These are phyloP conservation scores for Suillus hirtellus DNA, from an alignment of 768 basidiomycete genomes.

Conservation along the genomic window DNA sequence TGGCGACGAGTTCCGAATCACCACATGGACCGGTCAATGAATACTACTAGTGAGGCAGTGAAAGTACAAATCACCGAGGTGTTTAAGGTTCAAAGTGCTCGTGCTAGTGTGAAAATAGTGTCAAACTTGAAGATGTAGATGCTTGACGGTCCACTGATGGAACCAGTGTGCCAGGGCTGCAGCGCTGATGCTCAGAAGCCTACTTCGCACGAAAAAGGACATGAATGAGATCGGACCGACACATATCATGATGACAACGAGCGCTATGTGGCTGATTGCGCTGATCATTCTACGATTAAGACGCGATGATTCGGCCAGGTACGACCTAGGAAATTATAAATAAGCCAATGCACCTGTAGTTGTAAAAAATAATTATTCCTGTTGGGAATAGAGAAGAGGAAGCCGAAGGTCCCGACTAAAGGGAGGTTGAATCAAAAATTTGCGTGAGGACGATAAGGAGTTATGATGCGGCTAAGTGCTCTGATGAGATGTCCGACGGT, in stretches of 20 bases:
- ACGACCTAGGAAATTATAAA: not conserved
- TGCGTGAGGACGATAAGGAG: constrained; percentile 11
- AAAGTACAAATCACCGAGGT: not conserved
- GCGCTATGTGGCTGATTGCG: constrained; percentile 5
- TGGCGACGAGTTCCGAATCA: not conserved
- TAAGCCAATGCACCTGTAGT: not conserved
- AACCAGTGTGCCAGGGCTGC: no score
- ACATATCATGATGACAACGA: constrained; percentile 1
- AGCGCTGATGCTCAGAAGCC: no score
- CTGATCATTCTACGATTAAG: constrained; percentile 5
- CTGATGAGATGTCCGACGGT: constrained; percentile 15
- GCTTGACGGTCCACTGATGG: not conserved
- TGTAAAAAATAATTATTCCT: not conserved
- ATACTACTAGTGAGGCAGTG: not conserved
- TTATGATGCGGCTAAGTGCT: constrained; percentile 5
- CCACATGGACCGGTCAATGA: not conserved
- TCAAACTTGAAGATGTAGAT: not conserved
- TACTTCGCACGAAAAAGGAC: not conserved
- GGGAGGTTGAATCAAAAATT: no score
- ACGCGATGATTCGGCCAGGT: not conserved
- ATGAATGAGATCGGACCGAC: not conserved
- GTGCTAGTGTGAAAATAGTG: no score
- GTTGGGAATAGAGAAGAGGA: constrained; percentile 5
- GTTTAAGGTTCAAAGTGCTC: not conserved
- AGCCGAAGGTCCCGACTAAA: not conserved